phyloP scores from a whole-genome alignment of 2,329 filamentous ascomycete species.

The Dactylellina sp. region DNA sequence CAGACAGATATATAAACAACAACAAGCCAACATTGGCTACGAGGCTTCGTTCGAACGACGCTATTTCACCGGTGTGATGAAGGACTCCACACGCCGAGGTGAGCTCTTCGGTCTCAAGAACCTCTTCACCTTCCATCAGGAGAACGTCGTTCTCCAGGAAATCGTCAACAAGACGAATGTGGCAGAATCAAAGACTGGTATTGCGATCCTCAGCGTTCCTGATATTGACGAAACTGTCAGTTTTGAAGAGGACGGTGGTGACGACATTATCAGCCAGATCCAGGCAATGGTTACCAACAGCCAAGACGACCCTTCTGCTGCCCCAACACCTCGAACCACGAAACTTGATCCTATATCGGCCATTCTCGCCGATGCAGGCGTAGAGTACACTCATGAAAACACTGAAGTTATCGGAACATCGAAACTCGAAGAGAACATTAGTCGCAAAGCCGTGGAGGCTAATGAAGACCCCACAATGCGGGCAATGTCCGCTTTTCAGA shows the following conservation, averaged over 20 bases:
- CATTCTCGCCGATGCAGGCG: constrained; percentile 86
- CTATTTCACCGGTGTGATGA: constrained; percentile 95
- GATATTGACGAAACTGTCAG: constrained; percentile 24
- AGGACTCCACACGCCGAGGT: constrained; percentile 82
- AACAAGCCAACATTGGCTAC: constrained; percentile 97
- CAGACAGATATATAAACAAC: constrained; percentile 97
- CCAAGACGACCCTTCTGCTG: constrained; percentile 16
- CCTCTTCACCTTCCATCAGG: constrained; percentile 82
- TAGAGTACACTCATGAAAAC: constrained; percentile 96
- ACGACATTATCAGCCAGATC: constrained; percentile 50
- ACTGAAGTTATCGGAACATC: constrained; percentile 92
- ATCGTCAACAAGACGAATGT: constrained; percentile 99
- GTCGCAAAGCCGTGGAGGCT: constrained; percentile 76
- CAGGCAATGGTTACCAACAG: constrained; percentile 46
- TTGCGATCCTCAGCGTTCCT: constrained; percentile 72
- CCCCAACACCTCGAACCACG: constrained; percentile 46
- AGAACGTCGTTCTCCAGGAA: constrained; percentile 85
- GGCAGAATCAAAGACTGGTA: constrained; percentile 87
- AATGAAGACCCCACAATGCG: constrained; percentile 66
- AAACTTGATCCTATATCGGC: constrained; percentile 81
- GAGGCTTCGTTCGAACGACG: constrained; percentile 89
- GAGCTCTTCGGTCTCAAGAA: constrained; percentile 94
- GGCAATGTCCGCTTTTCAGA: constrained; percentile 57
- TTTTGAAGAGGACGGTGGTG: constrained; percentile 16
- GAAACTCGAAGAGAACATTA: constrained; percentile 88